Base-by-base conservation (phyloP, 805 yeast genomes). In the Metschnikowia cerradonensis region DNA sequence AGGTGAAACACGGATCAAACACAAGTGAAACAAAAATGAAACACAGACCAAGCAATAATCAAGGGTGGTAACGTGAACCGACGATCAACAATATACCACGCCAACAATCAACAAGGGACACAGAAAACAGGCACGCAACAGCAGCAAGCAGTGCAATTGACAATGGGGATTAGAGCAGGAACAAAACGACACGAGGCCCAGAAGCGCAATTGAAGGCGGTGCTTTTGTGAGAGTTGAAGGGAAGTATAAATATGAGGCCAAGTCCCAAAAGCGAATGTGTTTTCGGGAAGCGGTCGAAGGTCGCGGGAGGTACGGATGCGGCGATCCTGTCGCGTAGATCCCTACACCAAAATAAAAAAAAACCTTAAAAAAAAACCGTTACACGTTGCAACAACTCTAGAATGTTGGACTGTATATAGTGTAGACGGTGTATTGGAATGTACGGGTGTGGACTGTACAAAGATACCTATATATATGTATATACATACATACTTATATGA, bases 191-290 rank as follows among this genome's bases (percentile, higher is more conserved):
- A n/a, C 41, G 13, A 14, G 35, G 20, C 36, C 45, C 17, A 26
- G 4, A 15, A 13, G 31, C 26, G 15, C 45, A 41, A 32, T 37
- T 22, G 40, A 31, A 41, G 22, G 45, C n/a, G 15, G 37, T 32
- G 30, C 38, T 33, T 17, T n/a, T 33, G 45, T 20, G 45, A 3
- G 31, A 8, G 45, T 17, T 37, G 38, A 22, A 33, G 45, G 11
- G 14, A 39, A 32, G n/a, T 20, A 13, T 33, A 34, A 34, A 42
- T 42, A 14, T 13, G n/a, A 20, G 45, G 45, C 45, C 4, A 22
- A 3, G 39, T 14, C 32, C 46, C 39, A 44, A 44, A 34, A 44
- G 47, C 47, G 47, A 43, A 13, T 15, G 47, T 35, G 47, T 44
- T 44, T 43, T 33, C 39, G 31, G 46, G 26, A 15, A 20, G 17